Base-by-base conservation (phyloP, 1,139 yeast genomes). In the Pichia sp. region DNA sequence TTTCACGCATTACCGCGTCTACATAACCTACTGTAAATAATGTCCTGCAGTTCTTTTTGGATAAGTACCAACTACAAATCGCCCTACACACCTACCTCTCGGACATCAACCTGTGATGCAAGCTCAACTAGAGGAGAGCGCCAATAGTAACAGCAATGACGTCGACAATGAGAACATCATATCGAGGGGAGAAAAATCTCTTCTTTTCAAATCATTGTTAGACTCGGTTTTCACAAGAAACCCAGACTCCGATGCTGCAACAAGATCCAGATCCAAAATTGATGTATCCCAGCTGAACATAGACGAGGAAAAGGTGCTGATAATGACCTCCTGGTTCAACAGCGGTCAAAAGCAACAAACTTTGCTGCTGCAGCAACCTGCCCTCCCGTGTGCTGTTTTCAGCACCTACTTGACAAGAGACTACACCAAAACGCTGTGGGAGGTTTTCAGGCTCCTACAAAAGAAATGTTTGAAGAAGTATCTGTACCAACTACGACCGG, bases 321-420 rank as follows among this genome's bases (percentile, higher is more conserved):
- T 48, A 10, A 34, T 48, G n/a, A 48, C 50, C 5, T 40, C 50
- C 3, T 40, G 38, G 50, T 40, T 48, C 11, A 40, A 48, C 42
- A 26, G 7, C n/a, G n/a, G 11, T 10, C 45, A 40, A 26, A 23
- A 4, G 13, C 41, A 31, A 23, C 45, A 29, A 19, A 30, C 5
- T n/a, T 3, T 13, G 30, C n/a, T 26, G 3, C 23, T 2, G 23
- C 30, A 42, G 16, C 45, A 42, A 16, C 2, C 45, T 13, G 6
- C 45, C 7, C 11, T 42, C n/a, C 45, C 45, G 8, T 13, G 7
- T 16, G 45, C 29, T 2, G 45, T 42, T 15, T 42, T 42, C 30
- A 29, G n/a, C 5, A 19, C 30, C 7, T 42, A 42, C n/a, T 26
- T 42, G 2, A 10, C 7, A 26, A 42, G 45, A 10, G 45, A 42